Conservation (phyloP, 2,329 filamentous ascomycete genomes). For the Zymoseptoria brevis region DNA sequence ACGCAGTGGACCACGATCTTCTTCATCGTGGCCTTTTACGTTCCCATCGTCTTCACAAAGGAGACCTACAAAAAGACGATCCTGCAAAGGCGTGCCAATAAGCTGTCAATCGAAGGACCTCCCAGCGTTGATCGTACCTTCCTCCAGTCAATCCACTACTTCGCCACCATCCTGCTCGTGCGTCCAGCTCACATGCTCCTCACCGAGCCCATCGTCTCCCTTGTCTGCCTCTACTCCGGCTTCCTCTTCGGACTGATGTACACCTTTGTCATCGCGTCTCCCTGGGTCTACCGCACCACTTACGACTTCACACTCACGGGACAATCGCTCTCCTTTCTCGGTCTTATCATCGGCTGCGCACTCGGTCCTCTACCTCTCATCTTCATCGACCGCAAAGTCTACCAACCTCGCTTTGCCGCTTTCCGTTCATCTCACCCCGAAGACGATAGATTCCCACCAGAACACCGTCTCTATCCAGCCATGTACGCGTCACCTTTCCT, state of each 20-base stretch:
- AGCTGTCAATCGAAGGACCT: slow-evolving; percentile 17
- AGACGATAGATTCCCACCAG: slow-evolving; percentile 17
- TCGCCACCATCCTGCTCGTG: slow-evolving; percentile 17
- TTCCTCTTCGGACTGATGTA: slow-evolving; percentile 37
- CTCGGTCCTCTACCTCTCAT: slow-evolving; percentile 16
- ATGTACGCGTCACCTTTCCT: slow-evolving; percentile 25
- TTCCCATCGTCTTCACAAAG: slow-evolving; percentile 21
- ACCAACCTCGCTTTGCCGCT: slow-evolving; percentile 13
- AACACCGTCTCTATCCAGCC: slow-evolving; percentile 28
- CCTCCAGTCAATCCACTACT: slow-evolving; percentile 14
- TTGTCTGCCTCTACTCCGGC: slow-evolving; percentile 32
- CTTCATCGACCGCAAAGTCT: slow-evolving; percentile 16
- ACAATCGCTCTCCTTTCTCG: slow-evolving; percentile 27
- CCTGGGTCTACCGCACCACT: slow-evolving; percentile 23
- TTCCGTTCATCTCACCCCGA: slow-evolving; percentile 9
- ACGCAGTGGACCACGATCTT: slow-evolving; percentile 28
- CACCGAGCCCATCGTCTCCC: slow-evolving; percentile 35
- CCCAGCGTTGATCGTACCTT: slow-evolving; percentile 7
- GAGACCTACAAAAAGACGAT: slow-evolving; percentile 30
- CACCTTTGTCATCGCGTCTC: slow-evolving; percentile 34
- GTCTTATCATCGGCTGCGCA: slow-evolving; percentile 18
- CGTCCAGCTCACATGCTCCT: slow-evolving; percentile 30
- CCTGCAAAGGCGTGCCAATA: slow-evolving; percentile 23
- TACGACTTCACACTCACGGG: slow-evolving; percentile 23
- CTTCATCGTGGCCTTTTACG: slow-evolving; percentile 24